Conservation (phyloP, 192 early-diverging fungal genomes). For the Backusella mclennaniae region DNA sequence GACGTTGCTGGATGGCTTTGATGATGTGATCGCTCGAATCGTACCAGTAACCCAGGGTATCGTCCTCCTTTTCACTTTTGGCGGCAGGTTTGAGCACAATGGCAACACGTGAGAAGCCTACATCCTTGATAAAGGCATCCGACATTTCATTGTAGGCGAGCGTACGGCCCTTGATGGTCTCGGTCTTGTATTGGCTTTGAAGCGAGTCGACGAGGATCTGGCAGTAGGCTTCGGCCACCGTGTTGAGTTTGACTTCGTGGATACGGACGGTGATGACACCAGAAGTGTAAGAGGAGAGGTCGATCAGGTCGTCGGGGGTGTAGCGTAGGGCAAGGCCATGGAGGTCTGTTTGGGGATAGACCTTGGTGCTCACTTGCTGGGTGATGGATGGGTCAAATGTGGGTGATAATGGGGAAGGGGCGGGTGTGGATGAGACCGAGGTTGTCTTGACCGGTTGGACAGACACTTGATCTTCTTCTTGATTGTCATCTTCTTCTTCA, state of each 20-base stretch:
- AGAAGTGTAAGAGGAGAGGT: constrained; percentile 33
- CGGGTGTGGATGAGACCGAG: neutral
- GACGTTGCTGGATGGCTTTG: constrained; percentile 13
- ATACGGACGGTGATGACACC: constrained; percentile 56
- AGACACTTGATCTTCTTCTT: constrained; percentile 7
- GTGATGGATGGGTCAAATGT: neutral
- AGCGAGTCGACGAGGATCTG: constrained; percentile 49
- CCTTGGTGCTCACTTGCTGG: neutral
- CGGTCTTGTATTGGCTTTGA: constrained; percentile 37
- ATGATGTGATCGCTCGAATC: constrained; percentile 20
- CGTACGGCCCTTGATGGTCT: constrained; percentile 20
- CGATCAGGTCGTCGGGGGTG: constrained; percentile 31
- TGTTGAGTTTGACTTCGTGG: constrained; percentile 36
- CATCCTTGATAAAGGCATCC: constrained; percentile 40
- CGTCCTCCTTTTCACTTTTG: constrained; percentile 17
- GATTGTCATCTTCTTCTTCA: neutral
- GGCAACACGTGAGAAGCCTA: constrained; percentile 28
- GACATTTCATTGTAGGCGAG: constrained; percentile 33
- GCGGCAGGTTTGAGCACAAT: constrained; percentile 20
- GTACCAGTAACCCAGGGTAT: constrained; percentile 25
- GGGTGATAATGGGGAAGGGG: neutral
- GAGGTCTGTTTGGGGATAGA: constrained; percentile 15
- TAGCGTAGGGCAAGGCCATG: constrained; percentile 20
- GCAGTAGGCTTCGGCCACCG: constrained; percentile 31
- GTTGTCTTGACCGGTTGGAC: neutral